Evolutionary conservation across 2,329 filamentous ascomycete genomes (phyloP).

Genomic region (Neonectria punicea): DNA sequence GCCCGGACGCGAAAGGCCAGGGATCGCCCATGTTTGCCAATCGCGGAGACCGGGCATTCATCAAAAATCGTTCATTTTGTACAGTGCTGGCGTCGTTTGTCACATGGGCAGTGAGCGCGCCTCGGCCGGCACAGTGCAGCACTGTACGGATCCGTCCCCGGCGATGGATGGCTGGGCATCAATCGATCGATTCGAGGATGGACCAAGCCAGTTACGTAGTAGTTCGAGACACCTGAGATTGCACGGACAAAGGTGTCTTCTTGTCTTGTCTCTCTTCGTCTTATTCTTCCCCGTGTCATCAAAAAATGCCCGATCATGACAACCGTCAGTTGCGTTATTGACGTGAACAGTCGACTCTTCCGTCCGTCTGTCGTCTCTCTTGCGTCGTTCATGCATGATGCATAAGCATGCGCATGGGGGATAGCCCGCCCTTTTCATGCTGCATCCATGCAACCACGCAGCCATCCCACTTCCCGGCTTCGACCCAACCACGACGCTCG

Average conservation of each 20-base stretch:
- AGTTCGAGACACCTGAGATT: neutral
- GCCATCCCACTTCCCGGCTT: slow-evolving; percentile 1
- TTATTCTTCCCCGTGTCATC: neutral
- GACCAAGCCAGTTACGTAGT: neutral
- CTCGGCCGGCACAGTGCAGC: neutral
- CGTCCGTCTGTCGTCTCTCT: neutral
- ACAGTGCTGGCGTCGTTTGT: slow-evolving; percentile 2
- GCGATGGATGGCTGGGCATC: neutral
- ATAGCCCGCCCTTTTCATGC: slow-evolving; percentile 15
- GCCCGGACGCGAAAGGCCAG: slow-evolving; percentile 11
- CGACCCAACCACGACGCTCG: slow-evolving; percentile 12
- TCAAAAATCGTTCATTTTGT: neutral
- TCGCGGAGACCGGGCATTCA: neutral
- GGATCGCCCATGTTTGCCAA: slow-evolving; percentile 14
- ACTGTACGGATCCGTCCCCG: neutral
- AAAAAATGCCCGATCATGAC: neutral
- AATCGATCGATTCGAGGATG: neutral
- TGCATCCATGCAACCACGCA: slow-evolving; percentile 13
- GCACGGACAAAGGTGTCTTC: no score
- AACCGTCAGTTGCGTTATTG: no score
- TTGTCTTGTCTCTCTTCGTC: neutral
- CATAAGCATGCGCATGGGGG: slow-evolving; percentile 9
- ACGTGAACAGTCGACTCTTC: neutral
- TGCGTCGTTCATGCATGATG: slow-evolving; percentile 23
- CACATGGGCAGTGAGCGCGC: neutral